Evolutionary conservation across 2,329 filamentous ascomycete genomes (phyloP), one percentile per base, ranked within the genome.

Genomic region (Fusarium sp.): DNA sequence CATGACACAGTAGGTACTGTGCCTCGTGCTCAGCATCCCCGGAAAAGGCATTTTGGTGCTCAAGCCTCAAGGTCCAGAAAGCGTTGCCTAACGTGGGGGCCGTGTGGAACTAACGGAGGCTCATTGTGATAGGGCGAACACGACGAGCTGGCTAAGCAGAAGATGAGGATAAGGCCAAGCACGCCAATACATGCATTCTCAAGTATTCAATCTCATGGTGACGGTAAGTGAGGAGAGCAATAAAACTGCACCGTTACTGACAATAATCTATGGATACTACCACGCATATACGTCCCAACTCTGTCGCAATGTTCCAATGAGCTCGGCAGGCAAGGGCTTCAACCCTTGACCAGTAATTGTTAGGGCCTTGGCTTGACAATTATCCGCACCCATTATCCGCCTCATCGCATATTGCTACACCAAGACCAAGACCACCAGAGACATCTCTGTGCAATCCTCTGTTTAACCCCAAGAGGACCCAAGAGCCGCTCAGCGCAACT

Each of bases 21-120:
- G 28, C 28, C 28, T 44, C 33, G 59, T 47, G 35, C 32, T 52
- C 43, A 33, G 44, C 41, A 39, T 58, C 50, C 52, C 56, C 45
- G 55, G 50, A 59, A 60, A 60, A 50, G 39, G 44, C 41, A 58
- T 57, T 61, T 56, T 62, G 26, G 28, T 47, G 17, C 22, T 37
- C 39, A 30, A 56, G 5, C 68, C 54, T 58, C 46, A 35, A 35
- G 17, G n/a, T 37, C 17, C 17, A 70, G 65, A 58, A 61, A 49
- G 52, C 55, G 48, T 56, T 71, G 39, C 60, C 52, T 46, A 53
- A 70, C 66, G 64, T 68, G 70, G 70, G 64, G 67, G 53, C 61
- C 62, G 67, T 54, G 66, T 61, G 39, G 40, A 56, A 59, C 69
- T 71, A 73, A 56, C 59, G 61, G 43, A 63, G 51, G 46, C 53